Conservation (phyloP, 1,284 basidiomycete species). For the Pseudomicrostroma phylloplanum region DNA sequence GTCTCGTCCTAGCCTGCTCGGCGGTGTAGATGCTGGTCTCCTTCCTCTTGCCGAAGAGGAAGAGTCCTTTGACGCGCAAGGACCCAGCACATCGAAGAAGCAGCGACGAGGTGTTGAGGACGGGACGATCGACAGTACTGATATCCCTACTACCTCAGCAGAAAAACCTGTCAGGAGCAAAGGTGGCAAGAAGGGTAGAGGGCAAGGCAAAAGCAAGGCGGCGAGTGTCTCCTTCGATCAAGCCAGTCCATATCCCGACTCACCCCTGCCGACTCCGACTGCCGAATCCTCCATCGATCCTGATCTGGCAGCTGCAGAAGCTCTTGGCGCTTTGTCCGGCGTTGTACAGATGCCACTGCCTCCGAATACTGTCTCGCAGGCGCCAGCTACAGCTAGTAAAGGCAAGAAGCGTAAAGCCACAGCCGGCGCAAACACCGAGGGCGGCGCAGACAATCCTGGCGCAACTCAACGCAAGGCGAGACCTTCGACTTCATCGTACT, state of each 20-base stretch:
- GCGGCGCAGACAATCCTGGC: neutral
- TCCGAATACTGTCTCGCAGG: neutral
- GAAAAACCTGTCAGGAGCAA: neutral
- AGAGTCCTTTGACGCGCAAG: neutral
- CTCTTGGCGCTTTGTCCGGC: slow-evolving; percentile 49
- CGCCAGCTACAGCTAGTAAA: neutral
- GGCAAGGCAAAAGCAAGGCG: neutral
- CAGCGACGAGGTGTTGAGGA: slow-evolving; percentile 9
- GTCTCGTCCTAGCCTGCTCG: neutral
- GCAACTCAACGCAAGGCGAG: slow-evolving; percentile 15
- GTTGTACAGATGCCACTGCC: slow-evolving; percentile 14
- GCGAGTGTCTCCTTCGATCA: neutral
- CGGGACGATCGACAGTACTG: slow-evolving; percentile 17
- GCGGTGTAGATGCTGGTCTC: neutral
- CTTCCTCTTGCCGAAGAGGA: slow-evolving; percentile 1
- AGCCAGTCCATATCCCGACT: slow-evolving; percentile 11
- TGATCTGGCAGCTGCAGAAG: slow-evolving; percentile 51
- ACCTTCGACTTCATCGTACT: slow-evolving; percentile 53
- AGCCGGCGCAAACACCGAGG: neutral
- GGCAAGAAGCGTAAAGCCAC: slow-evolving; percentile 7
- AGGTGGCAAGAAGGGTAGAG: neutral
- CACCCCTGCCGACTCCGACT: neutral
- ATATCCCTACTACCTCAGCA: neutral
- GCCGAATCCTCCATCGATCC: slow-evolving; percentile 28
- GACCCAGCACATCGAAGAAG: neutral